These are phyloP conservation scores for Paratinospora sagittata DNA, from an alignment of 164 flowering plant genomes.

Conservation along the genomic window DNA sequence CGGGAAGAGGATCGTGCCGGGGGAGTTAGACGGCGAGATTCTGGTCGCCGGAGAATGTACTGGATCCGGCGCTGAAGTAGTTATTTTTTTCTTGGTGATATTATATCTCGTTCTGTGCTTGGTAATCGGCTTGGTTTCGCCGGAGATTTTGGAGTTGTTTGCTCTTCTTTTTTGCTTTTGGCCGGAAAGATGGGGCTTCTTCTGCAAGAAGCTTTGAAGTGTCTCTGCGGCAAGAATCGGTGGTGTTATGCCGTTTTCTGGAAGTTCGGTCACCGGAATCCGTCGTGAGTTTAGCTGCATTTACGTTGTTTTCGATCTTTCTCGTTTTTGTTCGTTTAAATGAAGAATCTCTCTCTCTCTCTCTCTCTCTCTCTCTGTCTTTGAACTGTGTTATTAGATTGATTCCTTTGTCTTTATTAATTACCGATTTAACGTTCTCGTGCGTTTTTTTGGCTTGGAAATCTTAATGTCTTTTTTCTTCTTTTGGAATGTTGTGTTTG, in stretches of 20 bases:
- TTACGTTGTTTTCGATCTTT: conserved; percentile 2
- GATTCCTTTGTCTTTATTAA: conserved; percentile 20
- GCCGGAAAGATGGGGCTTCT: conserved; percentile 38
- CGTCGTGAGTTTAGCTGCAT: conserved; percentile 42
- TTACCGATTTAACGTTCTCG: conserved; percentile 9
- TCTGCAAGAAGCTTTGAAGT: conserved; percentile 63
- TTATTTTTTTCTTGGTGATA: too few species aligned
- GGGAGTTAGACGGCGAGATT: conserved; percentile 59
- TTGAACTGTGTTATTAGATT: conserved; percentile 6
- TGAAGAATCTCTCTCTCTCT: not conserved
- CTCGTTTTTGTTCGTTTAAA: not conserved
- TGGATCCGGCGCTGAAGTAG: conserved; percentile 21
- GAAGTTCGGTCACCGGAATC: conserved; percentile 74
- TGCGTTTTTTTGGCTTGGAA: conserved; percentile 11
- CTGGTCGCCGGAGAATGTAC: conserved; percentile 21
- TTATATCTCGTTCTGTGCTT: not conserved
- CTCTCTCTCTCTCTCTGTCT: too few species aligned
- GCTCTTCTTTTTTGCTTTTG: not conserved
- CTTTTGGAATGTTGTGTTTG: conserved; percentile 46
- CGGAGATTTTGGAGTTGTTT: not conserved
- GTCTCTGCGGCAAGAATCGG: conserved; percentile 54
- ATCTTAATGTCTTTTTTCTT: conserved; percentile 18
- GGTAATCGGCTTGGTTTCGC: not conserved
- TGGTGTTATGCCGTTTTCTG: conserved; percentile 95
- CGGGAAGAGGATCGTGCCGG: conserved; percentile 91